These are phyloP conservation scores for Calonectria pauciramosa DNA, from an alignment of 2,329 filamentous ascomycete species.

Conservation along the genomic window DNA sequence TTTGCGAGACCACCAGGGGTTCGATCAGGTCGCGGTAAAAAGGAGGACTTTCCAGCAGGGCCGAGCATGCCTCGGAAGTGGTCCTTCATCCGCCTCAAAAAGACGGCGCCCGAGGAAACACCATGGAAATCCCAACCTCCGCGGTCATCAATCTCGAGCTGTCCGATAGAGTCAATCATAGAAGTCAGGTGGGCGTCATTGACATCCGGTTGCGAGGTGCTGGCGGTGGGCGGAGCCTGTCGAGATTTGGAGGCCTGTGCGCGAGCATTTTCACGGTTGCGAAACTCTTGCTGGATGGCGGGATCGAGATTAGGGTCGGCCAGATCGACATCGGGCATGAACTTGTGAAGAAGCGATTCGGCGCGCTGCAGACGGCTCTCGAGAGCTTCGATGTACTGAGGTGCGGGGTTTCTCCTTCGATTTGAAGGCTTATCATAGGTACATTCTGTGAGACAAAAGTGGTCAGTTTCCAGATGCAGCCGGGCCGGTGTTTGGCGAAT, in stretches of 20 bases:
- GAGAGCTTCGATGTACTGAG: slow-evolving; percentile 92
- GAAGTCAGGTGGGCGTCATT: slow-evolving; percentile 85
- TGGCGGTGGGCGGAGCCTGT: slow-evolving; percentile 50
- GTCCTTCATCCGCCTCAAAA: slow-evolving; percentile 87
- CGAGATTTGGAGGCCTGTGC: slow-evolving; percentile 55
- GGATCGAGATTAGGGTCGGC: slow-evolving; percentile 88
- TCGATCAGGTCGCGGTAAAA: slow-evolving; percentile 66
- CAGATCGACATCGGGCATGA: slow-evolving; percentile 87
- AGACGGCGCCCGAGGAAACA: slow-evolving; percentile 91
- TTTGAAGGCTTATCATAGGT: slow-evolving; percentile 97
- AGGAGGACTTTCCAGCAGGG: slow-evolving; percentile 71
- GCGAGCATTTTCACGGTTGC: slow-evolving; percentile 67
- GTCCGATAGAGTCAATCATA: slow-evolving; percentile 94
- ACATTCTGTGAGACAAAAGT: slow-evolving; percentile 73
- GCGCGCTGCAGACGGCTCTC: slow-evolving; percentile 87
- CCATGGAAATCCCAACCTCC: slow-evolving; percentile 97
- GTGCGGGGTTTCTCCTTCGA: slow-evolving; percentile 88
- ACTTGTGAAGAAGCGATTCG: slow-evolving; percentile 82
- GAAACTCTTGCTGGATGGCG: slow-evolving; percentile 78
- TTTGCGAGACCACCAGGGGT: slow-evolving; percentile 66
- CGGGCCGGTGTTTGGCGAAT: slow-evolving; percentile 10
- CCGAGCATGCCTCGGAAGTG: slow-evolving; percentile 86
- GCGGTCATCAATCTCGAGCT: slow-evolving; percentile 90
- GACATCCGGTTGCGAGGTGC: slow-evolving; percentile 52
- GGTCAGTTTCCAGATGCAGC: slow-evolving; percentile 33